Conservation (phyloP, 441 rosid species). For the Codiaeum variegatum region DNA sequence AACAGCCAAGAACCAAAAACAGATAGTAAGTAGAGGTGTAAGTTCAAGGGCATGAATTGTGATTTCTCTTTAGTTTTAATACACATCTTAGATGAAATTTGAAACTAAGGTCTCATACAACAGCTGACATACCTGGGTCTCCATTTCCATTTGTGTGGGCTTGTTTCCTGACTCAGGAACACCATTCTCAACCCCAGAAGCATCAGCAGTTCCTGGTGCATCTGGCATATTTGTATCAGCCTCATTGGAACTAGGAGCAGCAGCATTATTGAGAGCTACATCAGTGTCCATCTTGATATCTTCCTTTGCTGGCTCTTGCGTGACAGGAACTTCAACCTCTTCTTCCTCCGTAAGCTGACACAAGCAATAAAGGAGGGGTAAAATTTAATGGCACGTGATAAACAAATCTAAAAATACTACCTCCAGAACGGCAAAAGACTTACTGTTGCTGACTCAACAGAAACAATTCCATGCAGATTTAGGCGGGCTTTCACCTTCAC, state of each 20-base stretch:
- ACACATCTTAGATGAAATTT: background rate
- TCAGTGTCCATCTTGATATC: constrained; percentile 75
- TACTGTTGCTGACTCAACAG: constrained; percentile 83
- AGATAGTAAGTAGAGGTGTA: no score
- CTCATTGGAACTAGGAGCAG: constrained; percentile 48
- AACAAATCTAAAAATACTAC: no score
- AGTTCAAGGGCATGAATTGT: background rate
- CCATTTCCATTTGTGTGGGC: constrained; percentile 85
- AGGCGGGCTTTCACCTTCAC: constrained; percentile 82
- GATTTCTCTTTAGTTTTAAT: background rate
- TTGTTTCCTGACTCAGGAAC: constrained; percentile 63
- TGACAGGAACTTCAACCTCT: constrained; percentile 74
- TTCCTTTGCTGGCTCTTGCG: constrained; percentile 57
- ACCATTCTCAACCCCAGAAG: constrained; percentile 62
- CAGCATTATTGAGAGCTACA: constrained; percentile 36
- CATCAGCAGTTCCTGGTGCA: constrained; percentile 52
- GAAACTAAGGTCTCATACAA: no score
- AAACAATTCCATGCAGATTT: constrained; percentile 80
- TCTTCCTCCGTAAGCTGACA: constrained; percentile 87
- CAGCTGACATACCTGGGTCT: constrained; percentile 55
- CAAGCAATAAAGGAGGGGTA: constrained; percentile 4
- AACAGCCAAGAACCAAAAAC: constrained; percentile 2
- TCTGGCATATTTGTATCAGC: constrained; percentile 80
- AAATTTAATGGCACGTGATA: no score
- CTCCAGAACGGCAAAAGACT: constrained; percentile 23